Base-by-base conservation (phyloP, 495 filamentous ascomycete species). In the Neurospora sp. region DNA sequence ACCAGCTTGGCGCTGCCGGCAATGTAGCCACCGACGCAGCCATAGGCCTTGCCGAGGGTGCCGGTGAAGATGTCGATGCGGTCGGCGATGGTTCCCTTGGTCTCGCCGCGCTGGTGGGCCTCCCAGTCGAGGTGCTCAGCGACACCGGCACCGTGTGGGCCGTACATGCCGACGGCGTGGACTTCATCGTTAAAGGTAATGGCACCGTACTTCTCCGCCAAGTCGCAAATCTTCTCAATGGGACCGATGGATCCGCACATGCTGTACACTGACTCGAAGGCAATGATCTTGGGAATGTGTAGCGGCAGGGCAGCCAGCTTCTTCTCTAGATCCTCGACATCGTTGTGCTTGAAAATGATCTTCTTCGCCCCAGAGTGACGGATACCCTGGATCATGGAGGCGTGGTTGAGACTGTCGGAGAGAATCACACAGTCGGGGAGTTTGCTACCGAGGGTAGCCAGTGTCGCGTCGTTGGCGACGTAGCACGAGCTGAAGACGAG, bases 341-440 rank as follows among this genome's bases (percentile, higher is more conserved):
- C 96, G 74, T 99, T 99, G 83, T 99, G 96, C 82, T 96, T 95
- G 89, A 99, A 98, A 61, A 99, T 96, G 82, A 99, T 88, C 85
- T 99, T 99, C 83, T 91, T 94, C 20, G 96, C 92, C 27, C 94
- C 93, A 6, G 94, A 98, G 83, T 98, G 96, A 22, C 96, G 93
- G 78, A 99, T 99, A 69, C 96, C 96, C 83, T 98, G 96, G 76
- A 99, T 99, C 96, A 99, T 99, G 27, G 94, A 97, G 20, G 96
- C 96, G 80, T 99, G 96, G 79, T 99, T 99, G 75, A 97, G 85
- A 78, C 91, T 94, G 83, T 99, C 96, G 12, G 93, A 97, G 8
- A 99, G 83, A 72, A 98, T 96, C 31, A 99, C 96, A 81, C 96
- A 99, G 77, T 97, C 89, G 12, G 96, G 96, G 78, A 99, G 84